These are phyloP conservation scores for Tuber umbilicatum DNA, from an alignment of 495 filamentous ascomycete genomes.

Conservation along the genomic window DNA sequence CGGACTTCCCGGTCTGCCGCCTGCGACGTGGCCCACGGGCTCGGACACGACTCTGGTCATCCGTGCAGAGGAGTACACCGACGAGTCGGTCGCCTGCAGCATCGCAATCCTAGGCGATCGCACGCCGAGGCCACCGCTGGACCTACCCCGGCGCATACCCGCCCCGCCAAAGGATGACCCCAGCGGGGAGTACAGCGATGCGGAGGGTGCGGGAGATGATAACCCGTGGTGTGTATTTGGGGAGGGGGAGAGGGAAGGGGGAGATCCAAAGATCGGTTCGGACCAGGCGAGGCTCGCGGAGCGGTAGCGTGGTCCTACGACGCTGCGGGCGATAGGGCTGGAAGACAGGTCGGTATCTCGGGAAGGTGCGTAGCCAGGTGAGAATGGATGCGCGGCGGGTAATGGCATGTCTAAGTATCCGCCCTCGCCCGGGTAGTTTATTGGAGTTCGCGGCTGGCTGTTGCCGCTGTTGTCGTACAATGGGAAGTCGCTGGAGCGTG, in stretches of 20 bases:
- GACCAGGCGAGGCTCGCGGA: conserved; percentile 31
- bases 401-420: conserved; percentile 26
- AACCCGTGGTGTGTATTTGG: conserved; percentile 8
- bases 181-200: conserved; percentile 8
- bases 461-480: neutral
- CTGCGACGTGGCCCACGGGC: neutral
- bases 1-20: neutral
- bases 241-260: conserved; percentile 3
- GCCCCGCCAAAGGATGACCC: conserved; percentile 6
- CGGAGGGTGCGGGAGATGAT: conserved; percentile 20
- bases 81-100: neutral
- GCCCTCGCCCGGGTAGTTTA: conserved; percentile 26
- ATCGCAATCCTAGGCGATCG: neutral
- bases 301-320: conserved; percentile 30
- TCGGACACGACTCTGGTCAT: conserved; percentile 21
- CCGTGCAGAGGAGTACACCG: neutral
- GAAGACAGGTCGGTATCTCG: conserved; percentile 24
- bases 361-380: conserved; percentile 30
- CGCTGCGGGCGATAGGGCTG: conserved; percentile 31
- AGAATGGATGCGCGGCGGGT: conserved; percentile 22
- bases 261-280: conserved; percentile 32
- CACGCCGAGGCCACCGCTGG: neutral
- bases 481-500: neutral
- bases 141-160: conserved; percentile 5
- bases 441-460: conserved; percentile 10